These are phyloP conservation scores for Guadua angustifolia DNA, from an alignment of 176 grass and related monocot genomes.

Conservation along the genomic window DNA sequence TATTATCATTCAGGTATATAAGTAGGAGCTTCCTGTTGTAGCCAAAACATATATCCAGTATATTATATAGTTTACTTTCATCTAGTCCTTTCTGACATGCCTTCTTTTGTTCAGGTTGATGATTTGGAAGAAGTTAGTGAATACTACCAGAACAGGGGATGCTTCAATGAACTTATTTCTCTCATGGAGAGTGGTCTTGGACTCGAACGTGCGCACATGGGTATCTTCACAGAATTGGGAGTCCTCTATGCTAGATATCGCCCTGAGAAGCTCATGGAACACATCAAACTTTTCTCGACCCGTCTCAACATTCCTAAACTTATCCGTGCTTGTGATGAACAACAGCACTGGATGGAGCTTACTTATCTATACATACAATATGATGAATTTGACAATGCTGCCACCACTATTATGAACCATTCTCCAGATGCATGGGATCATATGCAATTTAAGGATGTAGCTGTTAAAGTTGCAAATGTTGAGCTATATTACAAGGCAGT, in stretches of 20 bases:
- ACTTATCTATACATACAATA: slow-evolving; percentile 95
- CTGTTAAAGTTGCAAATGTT: slow-evolving; percentile 94
- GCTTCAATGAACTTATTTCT: slow-evolving; percentile 94
- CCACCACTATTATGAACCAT: slow-evolving; percentile 99
- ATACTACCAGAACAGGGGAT: slow-evolving; percentile 96
- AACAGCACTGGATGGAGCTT: slow-evolving; percentile 98
- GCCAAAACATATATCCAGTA: neutral
- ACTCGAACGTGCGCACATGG: slow-evolving; percentile 93
- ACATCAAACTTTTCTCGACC: slow-evolving; percentile 95
- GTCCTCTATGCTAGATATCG: slow-evolving; percentile 96
- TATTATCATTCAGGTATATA: slow-evolving; percentile 84
- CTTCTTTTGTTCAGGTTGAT: slow-evolving; percentile 69
- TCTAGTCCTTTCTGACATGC: slow-evolving; percentile 37
- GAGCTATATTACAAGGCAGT: slow-evolving; percentile 97
- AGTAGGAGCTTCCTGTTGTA: slow-evolving; percentile 4
- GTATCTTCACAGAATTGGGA: slow-evolving; percentile 95
- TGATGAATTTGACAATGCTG: slow-evolving; percentile 96
- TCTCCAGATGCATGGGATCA: slow-evolving; percentile 99
- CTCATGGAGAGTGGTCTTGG: slow-evolving; percentile 96
- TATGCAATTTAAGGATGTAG: slow-evolving; percentile 97
- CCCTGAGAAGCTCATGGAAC: slow-evolving; percentile 94
- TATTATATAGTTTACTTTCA: neutral
- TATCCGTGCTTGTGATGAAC: slow-evolving; percentile 91
- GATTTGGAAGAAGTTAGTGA: slow-evolving; percentile 96
- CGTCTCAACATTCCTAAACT: slow-evolving; percentile 95